phyloP scores from a whole-genome alignment of 495 filamentous ascomycete species.

The Aspergillus asperescens region DNA sequence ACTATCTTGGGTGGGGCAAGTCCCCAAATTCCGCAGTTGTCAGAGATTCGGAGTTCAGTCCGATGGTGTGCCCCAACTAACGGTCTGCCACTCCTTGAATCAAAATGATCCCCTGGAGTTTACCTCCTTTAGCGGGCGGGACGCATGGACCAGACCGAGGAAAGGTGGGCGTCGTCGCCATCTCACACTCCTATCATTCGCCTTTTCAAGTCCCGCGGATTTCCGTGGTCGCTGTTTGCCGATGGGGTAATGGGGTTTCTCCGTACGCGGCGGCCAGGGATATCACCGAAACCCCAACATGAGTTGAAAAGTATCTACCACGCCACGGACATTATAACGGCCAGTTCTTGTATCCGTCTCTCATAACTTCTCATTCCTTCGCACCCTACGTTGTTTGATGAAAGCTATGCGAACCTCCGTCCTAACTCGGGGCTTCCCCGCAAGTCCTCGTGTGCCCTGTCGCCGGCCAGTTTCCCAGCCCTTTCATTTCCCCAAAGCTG shows the following conservation, averaged over 20 bases:
- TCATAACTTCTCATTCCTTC: neutral
- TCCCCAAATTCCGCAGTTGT: neutral
- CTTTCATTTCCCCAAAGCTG: slow-evolving; percentile 6
- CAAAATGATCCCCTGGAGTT: neutral
- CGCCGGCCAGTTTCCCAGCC: slow-evolving; percentile 20
- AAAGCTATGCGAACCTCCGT: slow-evolving; percentile 24
- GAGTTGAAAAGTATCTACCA: neutral
- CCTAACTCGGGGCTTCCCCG: slow-evolving; percentile 27
- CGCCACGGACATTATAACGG: too few species aligned
- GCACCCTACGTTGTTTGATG: neutral
- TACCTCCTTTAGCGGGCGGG: neutral
- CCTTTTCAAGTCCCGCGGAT: slow-evolving; percentile 18
- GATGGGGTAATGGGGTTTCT: slow-evolving; percentile 19
- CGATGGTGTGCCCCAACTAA: neutral
- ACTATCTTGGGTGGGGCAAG: neutral
- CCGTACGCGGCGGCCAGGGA: neutral
- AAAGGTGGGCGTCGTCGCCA: neutral
- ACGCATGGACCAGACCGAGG: neutral
- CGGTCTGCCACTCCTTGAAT: neutral
- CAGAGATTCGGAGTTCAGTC: slow-evolving; percentile 3
- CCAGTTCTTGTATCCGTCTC: too few species aligned
- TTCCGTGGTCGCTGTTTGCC: slow-evolving; percentile 21
- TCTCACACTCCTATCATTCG: slow-evolving; percentile 1
- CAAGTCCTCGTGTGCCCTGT: slow-evolving; percentile 25
- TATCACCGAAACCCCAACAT: neutral